Conservation (phyloP, 2,329 filamentous ascomycete genomes). For the Neofusicoccum parvum region DNA sequence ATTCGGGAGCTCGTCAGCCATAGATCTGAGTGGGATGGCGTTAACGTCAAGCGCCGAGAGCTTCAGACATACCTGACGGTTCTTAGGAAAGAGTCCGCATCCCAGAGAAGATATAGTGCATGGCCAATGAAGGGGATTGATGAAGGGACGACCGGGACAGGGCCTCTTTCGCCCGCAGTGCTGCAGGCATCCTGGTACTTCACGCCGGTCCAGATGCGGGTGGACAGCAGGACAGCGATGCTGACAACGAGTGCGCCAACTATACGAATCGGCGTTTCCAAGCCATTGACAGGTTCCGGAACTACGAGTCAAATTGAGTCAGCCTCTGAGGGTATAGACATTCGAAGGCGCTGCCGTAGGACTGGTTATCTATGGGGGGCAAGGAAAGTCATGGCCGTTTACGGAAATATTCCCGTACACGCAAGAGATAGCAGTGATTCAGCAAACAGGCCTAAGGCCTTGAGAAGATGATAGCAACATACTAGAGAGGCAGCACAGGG, state of each 20-base stretch:
- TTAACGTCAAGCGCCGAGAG: neutral
- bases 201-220: conserved; percentile 24
- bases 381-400: no score
- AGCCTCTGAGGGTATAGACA: neutral
- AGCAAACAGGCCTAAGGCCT: no score
- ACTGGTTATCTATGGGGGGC: no score
- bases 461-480: no score
- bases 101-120: conserved; percentile 51
- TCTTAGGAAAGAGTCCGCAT: conserved; percentile 48
- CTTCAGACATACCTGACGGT: conserved; percentile 41
- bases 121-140: conserved; percentile 63
- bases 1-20: conserved; percentile 26
- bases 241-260: neutral
- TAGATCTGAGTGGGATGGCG: neutral
- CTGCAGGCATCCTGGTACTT: conserved; percentile 31
- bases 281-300: neutral
- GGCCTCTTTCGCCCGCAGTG: conserved; percentile 36
- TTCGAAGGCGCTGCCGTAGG: no score
- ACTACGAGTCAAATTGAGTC: neutral
- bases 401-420: no score
- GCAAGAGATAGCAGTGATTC: no score
- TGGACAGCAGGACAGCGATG: conserved; percentile 30
- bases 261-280: conserved; percentile 1
- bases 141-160: conserved; percentile 57
- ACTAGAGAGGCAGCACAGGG: no score